Evolutionary conservation across 2,329 filamentous ascomycete species (phyloP), one percentile per base, ranked within the genome.

Genomic region (Raffaelea ambrosiae): DNA sequence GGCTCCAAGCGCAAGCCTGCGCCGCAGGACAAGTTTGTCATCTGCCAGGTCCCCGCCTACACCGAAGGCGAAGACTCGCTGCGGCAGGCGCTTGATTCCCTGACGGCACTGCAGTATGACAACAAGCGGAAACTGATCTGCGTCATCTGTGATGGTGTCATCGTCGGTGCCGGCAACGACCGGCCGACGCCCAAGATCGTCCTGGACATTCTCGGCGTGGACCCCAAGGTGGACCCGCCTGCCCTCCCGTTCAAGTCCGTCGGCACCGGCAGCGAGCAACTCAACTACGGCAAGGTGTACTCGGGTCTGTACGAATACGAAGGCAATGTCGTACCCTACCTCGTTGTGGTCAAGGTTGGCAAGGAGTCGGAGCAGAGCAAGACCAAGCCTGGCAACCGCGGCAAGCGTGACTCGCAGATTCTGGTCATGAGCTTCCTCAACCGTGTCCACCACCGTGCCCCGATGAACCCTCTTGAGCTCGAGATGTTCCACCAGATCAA

Each of bases 401-500:
- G 93, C 66, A 98, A 98, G 72, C 89, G 93, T 74, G 93, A 98
- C 66, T 95, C 91, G 31, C 93, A 98, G 66, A 88, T 98, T 59
- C 68, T 97, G 54, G 74, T 97, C 44, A 90, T 98, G 83, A 91
- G 86, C 69, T 98, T 98, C 78, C 79, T 98, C 58, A 98, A 98
- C 69, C 88, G 91, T 51, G 93, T 98, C 41, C 93, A 98, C 63
- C 88, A 97, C 66, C 86, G 90, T 53, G 74, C 86, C 2, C 84
- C 91, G 1, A 98, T 98, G 93, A 93, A 84, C 53, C 93, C 93
- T 16, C 81, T 98, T 13, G 93, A 98, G 64, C 72, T 98, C 41
- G 93, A 98, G 66, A 95, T 97, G 76, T 97, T 96, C 73, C 93
- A 98, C 62, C 93, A 98, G 65, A 88, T 98, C 72, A 95, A 96